phyloP scores from a whole-genome alignment of 2,329 filamentous ascomycete species.

The Ophiobolus disseminans region DNA sequence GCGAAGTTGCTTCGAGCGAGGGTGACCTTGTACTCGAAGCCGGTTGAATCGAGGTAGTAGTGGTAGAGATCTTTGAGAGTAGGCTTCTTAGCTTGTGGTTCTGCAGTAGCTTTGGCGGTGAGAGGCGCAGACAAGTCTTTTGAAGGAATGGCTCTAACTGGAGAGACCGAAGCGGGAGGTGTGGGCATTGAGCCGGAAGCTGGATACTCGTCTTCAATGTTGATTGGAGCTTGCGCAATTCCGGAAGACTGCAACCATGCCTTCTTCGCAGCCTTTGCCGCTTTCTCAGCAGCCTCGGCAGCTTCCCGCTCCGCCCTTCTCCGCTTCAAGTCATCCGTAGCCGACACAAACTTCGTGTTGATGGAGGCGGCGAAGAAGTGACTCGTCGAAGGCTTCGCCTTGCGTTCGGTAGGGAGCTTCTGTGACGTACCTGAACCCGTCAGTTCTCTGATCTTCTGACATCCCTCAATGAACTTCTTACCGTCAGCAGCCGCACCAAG shows the following conservation, averaged over 20 bases:
- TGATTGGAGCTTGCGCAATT: not conserved
- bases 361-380: slow-evolving; percentile 30
- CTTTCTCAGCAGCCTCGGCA: slow-evolving; percentile 13
- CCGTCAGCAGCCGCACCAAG: slow-evolving; percentile 35
- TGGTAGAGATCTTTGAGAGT: slow-evolving; percentile 61
- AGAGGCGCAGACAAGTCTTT: too few relatives aligned
- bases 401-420: slow-evolving; percentile 13
- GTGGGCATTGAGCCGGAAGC: not conserved
- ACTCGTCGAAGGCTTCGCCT: slow-evolving; percentile 21
- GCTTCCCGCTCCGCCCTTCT: slow-evolving; percentile 30
- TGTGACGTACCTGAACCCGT: slow-evolving; percentile 49
- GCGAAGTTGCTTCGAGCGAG: slow-evolving; percentile 62
- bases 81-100: slow-evolving; percentile 20
- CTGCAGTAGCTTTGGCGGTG: not conserved
- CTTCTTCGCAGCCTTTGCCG: slow-evolving; percentile 12
- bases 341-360: slow-evolving; percentile 20
- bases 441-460: slow-evolving; percentile 36
- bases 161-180: slow-evolving; percentile 1
- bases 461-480: slow-evolving; percentile 43
- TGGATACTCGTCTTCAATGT: slow-evolving; percentile 2
- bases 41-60: slow-evolving; percentile 67
- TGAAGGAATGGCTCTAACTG: not conserved
- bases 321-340: slow-evolving; percentile 29
- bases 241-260: not conserved
- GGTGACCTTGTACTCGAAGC: slow-evolving; percentile 69